Percentiles rank a stretch among this genome's conserved stretches.
These are phyloP conservation scores for Quercus engelmannii DNA, from an alignment of 306 rosid genomes.

Conservation along the genomic window DNA sequence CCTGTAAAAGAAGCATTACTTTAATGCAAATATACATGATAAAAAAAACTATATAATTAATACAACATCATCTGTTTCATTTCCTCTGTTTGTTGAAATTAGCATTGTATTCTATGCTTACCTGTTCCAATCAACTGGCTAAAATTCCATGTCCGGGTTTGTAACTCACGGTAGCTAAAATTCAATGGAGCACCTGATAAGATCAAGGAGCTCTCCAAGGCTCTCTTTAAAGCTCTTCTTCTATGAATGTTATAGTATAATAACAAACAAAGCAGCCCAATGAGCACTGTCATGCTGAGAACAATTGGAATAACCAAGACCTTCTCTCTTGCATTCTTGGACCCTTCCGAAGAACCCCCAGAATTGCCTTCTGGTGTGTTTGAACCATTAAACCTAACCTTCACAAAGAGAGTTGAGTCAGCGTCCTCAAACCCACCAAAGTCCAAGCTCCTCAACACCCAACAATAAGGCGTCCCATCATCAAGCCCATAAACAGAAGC, in stretches of 20 bases:
- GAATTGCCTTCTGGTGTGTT: conserved; percentile 34
- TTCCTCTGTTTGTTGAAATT: neutral
- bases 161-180: conserved; percentile 75
- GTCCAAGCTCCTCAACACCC: conserved; percentile 75
- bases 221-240: conserved; percentile 61
- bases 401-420: conserved; percentile 76
- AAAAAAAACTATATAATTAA: too few relatives aligned
- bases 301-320: conserved; percentile 73
- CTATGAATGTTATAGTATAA: conserved; percentile 70
- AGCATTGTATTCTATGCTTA: conserved; percentile 9
- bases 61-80: neutral
- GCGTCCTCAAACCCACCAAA: conserved; percentile 94
- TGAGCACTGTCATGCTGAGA: conserved; percentile 59
- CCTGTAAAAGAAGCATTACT: conserved; percentile 48
- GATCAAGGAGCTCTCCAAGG: conserved; percentile 66
- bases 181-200: conserved; percentile 77
- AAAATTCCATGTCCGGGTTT: conserved; percentile 69
- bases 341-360: conserved; percentile 42
- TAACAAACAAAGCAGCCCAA: conserved; percentile 59
- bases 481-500: conserved; percentile 85
- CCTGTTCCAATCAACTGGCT: conserved; percentile 80
- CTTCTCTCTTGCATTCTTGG: conserved; percentile 44
- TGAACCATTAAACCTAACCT: conserved; percentile 55
- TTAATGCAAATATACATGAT: neutral
- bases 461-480: conserved; percentile 81